phyloP scores from a whole-genome alignment of 768 basidiomycete genomes.

The Imleria badia region DNA sequence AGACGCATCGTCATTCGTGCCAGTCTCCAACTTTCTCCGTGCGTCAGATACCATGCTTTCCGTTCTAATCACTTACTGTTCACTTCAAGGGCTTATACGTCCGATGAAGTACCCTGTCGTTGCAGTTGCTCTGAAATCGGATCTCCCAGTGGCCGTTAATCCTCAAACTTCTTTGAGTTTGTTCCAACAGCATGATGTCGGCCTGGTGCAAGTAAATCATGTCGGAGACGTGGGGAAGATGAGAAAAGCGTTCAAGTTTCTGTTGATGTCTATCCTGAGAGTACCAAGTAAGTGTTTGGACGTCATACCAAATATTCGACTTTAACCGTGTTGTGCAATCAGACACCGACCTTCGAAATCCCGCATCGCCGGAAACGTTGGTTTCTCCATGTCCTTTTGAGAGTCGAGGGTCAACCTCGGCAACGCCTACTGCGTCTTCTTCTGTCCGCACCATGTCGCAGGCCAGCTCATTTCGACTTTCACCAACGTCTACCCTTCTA shows the following conservation, averaged over 20 bases:
- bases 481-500: slow-evolving; percentile 35
- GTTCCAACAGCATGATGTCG: slow-evolving; percentile 65
- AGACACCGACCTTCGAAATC: slow-evolving; percentile 58
- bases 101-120: slow-evolving; percentile 61
- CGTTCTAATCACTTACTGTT: slow-evolving; percentile 9
- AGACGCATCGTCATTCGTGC: slow-evolving; percentile 57
- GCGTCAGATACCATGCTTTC: slow-evolving; percentile 33
- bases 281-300: slow-evolving; percentile 35
- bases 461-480: slow-evolving; percentile 28
- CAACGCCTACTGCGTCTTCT: slow-evolving; percentile 52
- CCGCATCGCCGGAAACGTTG: slow-evolving; percentile 66
- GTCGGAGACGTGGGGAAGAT: slow-evolving; percentile 65
- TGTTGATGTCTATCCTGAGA: slow-evolving; percentile 65
- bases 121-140: slow-evolving; percentile 87
- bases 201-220: slow-evolving; percentile 73
- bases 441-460: slow-evolving; percentile 34
- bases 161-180: slow-evolving; percentile 50
- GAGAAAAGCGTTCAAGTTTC: slow-evolving; percentile 68
- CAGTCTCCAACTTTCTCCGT: slow-evolving; percentile 72
- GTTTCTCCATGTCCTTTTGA: slow-evolving; percentile 56
- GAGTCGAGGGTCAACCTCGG: slow-evolving; percentile 43
- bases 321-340: slow-evolving; percentile 21
- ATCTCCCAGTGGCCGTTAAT: slow-evolving; percentile 59
- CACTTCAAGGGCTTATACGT: slow-evolving; percentile 52
- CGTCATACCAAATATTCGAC: background rate